A percentile compares a stretch with the other conserved stretches of the same genome.
phyloP scores from a whole-genome alignment of 805 yeast genomes.

The Wickerhamomyces tratensis region DNA sequence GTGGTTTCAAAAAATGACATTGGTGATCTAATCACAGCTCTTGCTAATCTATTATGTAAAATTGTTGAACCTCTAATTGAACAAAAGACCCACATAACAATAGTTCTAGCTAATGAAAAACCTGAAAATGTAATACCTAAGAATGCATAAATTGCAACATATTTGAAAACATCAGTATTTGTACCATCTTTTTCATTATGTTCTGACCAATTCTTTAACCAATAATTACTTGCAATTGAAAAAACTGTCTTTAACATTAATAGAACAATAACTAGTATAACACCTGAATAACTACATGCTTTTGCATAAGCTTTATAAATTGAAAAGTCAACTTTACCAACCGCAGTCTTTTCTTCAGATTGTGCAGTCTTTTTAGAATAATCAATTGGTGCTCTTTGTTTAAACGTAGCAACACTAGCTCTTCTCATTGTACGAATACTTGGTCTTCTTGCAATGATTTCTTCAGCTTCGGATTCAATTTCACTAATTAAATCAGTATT shows the following conservation, averaged over 20 bases:
- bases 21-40: constrained; percentile 44
- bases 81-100: constrained; percentile 41
- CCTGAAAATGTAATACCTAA: constrained; percentile 46
- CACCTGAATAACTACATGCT: constrained; percentile 49
- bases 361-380: constrained; percentile 31
- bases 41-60: constrained; percentile 49
- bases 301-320: constrained; percentile 46
- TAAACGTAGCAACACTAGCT: constrained; percentile 58
- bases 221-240: constrained; percentile 39
- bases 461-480: constrained; percentile 4
- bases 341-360: constrained; percentile 42
- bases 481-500: constrained; percentile 11
- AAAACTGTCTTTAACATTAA: constrained; percentile 27
- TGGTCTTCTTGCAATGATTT: constrained; percentile 5
- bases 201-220: constrained; percentile 69
- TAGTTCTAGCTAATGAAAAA: constrained; percentile 34
- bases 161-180: constrained; percentile 34
- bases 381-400: constrained; percentile 25
- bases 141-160: constrained; percentile 43
- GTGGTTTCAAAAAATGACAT: constrained; percentile 64
- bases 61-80: constrained; percentile 46
- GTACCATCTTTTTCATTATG: constrained; percentile 28
- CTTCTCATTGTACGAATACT: constrained; percentile 27
- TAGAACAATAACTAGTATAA: constrained; percentile 26
- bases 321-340: constrained; percentile 46